Base-by-base conservation (phyloP, 495 filamentous ascomycete species). In the Chlorociboria aeruginascens region DNA sequence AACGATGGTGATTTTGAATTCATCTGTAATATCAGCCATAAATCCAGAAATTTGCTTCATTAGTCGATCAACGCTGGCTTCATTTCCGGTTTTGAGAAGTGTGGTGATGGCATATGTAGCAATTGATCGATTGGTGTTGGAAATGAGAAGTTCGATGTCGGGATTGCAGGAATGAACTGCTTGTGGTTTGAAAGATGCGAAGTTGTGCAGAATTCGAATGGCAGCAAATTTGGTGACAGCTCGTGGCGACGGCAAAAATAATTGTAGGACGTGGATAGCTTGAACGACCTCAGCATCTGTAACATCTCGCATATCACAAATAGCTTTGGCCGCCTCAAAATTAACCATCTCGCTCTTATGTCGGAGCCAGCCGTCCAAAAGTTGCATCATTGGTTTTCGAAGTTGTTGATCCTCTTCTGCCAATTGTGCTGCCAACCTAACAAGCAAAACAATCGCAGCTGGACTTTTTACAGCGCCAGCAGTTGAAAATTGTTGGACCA, bases 291-390 rank as follows among this genome's bases (percentile, higher is more conserved):
- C 92, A 37, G 78, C 81, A 59, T 99, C 93, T 34, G 84, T 86
- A 34, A 96, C 85, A 66, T 98, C 88, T 42, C 80, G 78, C 74
- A 97, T 82, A 57, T 90, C 84, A 65, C 88, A 93, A 62, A 99
- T 95, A 16, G 90, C 87, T 72, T 97, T 97, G 17, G 92, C 93
- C 44, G 92, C 92, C 69, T 99, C 92, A 57, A 99, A 97, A 68
- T 96, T 99, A 64, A 98, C 93, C 93, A 99, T 97, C 61, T 99
- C 92, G 61, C 89, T 89, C 79, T 99, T 99, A 65, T 99, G 89
- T 63, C 92, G 78, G 59, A 95, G 76, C 89, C 89, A 95, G 57
- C 89, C 87, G 67, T 96, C 89, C 63, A 96, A 73, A 60, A 96
- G 77, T 63, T 85, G 78, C 78, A 93, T 87, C 89, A 95, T 95